Evolutionary conservation across 768 basidiomycete species (phyloP).

Genomic region (Kwoniella dejecticola): DNA sequence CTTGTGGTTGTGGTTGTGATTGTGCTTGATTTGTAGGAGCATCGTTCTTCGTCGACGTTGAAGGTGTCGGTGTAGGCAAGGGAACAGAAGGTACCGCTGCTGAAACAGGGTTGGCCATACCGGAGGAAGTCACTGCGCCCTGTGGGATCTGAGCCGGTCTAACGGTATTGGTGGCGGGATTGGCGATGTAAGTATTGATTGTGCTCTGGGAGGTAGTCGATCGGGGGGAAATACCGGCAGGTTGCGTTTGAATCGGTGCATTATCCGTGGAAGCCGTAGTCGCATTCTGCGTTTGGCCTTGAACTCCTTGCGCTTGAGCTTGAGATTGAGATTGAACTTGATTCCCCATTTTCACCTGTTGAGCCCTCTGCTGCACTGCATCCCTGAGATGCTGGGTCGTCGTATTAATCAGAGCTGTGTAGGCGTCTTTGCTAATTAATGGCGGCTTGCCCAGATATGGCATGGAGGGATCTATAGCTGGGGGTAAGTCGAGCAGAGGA

Average conservation of each 20-base stretch:
- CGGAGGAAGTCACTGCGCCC: slow-evolving; percentile 5
- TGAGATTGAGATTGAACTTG: neutral
- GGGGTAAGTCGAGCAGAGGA: slow-evolving; percentile 21
- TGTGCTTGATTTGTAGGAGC: no score
- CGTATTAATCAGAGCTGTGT: slow-evolving; percentile 2
- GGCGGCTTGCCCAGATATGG: slow-evolving; percentile 14
- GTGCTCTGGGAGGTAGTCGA: no score
- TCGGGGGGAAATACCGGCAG: no score
- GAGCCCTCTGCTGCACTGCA: slow-evolving; percentile 5
- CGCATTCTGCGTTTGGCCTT: neutral
- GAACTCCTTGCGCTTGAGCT: neutral
- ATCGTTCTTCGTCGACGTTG: neutral
- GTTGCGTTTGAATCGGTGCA: neutral
- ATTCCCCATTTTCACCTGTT: neutral
- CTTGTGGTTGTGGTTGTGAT: neutral
- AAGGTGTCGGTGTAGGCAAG: neutral
- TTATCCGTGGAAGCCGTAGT: neutral
- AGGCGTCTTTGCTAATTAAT: slow-evolving; percentile 21
- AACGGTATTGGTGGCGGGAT: neutral
- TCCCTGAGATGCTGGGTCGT: slow-evolving; percentile 17
- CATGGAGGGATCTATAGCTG: slow-evolving; percentile 20
- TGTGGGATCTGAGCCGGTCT: neutral
- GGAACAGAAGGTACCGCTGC: neutral
- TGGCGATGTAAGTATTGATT: no score
- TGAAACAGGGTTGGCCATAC: slow-evolving; percentile 1